Percentiles rank a stretch among this genome's conserved stretches.
Conservation (phyloP, 2,329 filamentous ascomycete genomes). For the Claviceps monticola region DNA sequence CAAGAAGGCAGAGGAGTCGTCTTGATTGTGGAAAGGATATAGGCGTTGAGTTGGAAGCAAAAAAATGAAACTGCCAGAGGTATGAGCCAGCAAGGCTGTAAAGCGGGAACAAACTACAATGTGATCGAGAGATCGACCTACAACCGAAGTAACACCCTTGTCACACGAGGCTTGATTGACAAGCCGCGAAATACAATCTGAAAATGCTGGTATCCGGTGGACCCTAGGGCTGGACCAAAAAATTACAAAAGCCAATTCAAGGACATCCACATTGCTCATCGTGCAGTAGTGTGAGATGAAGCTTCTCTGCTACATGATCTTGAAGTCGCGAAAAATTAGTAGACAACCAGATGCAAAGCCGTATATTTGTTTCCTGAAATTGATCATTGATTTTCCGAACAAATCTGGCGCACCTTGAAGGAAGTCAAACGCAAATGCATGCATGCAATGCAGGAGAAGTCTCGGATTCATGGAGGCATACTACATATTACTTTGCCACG, state of each 20-base stretch:
- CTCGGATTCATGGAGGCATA: no score
- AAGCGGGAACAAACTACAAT: not conserved
- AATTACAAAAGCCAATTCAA: not conserved
- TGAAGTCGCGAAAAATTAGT: no score
- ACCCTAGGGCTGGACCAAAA: not conserved
- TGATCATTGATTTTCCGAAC: no score
- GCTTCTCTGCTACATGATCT: no score
- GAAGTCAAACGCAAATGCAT: no score
- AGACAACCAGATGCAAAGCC: no score
- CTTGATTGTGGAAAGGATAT: slow-evolving; percentile 11
- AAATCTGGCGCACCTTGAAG: no score
- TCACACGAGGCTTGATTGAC: not conserved
- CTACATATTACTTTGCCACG: no score
- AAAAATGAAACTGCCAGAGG: not conserved
- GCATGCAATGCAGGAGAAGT: no score
- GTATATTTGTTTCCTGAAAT: no score
- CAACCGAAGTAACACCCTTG: not conserved
- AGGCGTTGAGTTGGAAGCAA: not conserved
- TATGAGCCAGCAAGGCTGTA: not conserved
- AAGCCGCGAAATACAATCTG: not conserved
- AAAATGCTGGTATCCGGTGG: not conserved
- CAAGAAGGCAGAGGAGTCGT: slow-evolving; percentile 46
- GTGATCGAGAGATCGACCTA: not conserved
- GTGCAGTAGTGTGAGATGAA: not conserved
- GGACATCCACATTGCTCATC: not conserved